Percentiles rank a stretch among this genome's conserved stretches.
phyloP scores from a whole-genome alignment of 2,329 filamentous ascomycete species.

The Botrytis byssoidea region DNA sequence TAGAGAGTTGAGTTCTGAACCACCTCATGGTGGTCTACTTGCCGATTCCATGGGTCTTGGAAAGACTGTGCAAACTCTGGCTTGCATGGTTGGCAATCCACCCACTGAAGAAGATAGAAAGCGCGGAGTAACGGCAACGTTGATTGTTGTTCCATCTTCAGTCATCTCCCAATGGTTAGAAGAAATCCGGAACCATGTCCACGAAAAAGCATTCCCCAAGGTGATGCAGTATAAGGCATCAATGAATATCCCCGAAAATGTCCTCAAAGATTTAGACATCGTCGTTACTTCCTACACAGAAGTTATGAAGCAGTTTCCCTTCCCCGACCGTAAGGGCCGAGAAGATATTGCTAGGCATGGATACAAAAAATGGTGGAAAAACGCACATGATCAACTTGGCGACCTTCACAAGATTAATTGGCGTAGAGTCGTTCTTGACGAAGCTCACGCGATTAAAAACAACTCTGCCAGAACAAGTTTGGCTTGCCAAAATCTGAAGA shows the following conservation, averaged over 20 bases:
- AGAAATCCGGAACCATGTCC: slow-evolving; percentile 33
- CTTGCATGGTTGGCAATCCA: slow-evolving; percentile 42
- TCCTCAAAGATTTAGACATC: slow-evolving; percentile 33
- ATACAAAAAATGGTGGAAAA: slow-evolving; percentile 39
- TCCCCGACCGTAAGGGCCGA: slow-evolving; percentile 91
- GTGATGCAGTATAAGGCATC: slow-evolving; percentile 32
- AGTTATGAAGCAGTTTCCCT: slow-evolving; percentile 64
- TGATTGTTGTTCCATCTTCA: slow-evolving; percentile 36
- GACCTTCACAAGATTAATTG: slow-evolving; percentile 44
- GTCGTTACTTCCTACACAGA: slow-evolving; percentile 35
- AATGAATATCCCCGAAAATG: neutral
- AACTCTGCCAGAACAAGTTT: slow-evolving; percentile 42
- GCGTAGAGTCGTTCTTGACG: slow-evolving; percentile 56
- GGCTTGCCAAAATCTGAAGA: slow-evolving; percentile 43
- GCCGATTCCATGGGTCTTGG: slow-evolving; percentile 65
- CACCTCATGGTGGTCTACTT: slow-evolving; percentile 54
- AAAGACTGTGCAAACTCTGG: slow-evolving; percentile 55
- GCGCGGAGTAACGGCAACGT: slow-evolving; percentile 30
- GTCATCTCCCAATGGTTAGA: slow-evolving; percentile 36
- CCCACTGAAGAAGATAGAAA: slow-evolving; percentile 42
- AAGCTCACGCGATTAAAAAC: slow-evolving; percentile 57
- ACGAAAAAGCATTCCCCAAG: slow-evolving; percentile 27
- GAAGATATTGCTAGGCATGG: slow-evolving; percentile 64
- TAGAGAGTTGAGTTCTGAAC: slow-evolving; percentile 44
- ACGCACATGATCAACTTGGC: slow-evolving; percentile 39